These are phyloP conservation scores for Paraphoma sp. DNA, from an alignment of 2,329 filamentous ascomycete genomes.

Conservation along the genomic window DNA sequence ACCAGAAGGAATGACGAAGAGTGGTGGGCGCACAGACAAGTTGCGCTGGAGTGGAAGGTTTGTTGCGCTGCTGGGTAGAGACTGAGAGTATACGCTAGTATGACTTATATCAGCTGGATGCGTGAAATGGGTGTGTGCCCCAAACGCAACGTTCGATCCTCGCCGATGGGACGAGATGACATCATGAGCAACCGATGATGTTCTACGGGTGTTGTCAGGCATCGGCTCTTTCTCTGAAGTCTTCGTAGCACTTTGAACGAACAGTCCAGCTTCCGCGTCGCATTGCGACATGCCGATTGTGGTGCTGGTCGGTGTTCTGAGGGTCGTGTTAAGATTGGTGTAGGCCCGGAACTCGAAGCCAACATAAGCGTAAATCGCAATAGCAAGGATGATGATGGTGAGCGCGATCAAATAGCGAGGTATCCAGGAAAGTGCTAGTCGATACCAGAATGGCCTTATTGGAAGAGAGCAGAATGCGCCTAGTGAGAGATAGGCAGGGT, in stretches of 20 bases:
- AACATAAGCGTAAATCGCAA: conserved; percentile 74
- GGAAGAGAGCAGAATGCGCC: conserved; percentile 76
- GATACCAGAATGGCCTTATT: conserved; percentile 71
- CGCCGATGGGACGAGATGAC: conserved; percentile 11
- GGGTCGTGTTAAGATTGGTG: conserved; percentile 25
- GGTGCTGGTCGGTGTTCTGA: conserved; percentile 15
- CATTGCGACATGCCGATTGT: conserved; percentile 6
- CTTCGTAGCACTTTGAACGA: neutral
- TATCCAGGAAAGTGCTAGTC: conserved; percentile 72
- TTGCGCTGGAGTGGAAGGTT: neutral
- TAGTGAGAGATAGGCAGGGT: conserved; percentile 64
- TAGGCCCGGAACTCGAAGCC: conserved; percentile 49
- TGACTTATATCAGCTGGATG: neutral
- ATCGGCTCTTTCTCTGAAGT: neutral
- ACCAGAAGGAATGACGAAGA: conserved; percentile 13
- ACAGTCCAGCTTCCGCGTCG: neutral
- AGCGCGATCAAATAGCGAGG: conserved; percentile 74
- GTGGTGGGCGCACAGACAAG: conserved; percentile 2
- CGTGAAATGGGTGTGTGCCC: conserved; percentile 1
- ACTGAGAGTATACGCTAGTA: conserved; percentile 8
- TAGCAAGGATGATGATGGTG: conserved; percentile 69
- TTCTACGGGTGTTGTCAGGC: conserved; percentile 4
- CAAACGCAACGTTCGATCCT: conserved; percentile 7
- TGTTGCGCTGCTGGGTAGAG: conserved; percentile 11
- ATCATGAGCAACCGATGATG: conserved; percentile 20